Base-by-base conservation (phyloP, 129 eudicot species). In the Tagetes erecta region DNA sequence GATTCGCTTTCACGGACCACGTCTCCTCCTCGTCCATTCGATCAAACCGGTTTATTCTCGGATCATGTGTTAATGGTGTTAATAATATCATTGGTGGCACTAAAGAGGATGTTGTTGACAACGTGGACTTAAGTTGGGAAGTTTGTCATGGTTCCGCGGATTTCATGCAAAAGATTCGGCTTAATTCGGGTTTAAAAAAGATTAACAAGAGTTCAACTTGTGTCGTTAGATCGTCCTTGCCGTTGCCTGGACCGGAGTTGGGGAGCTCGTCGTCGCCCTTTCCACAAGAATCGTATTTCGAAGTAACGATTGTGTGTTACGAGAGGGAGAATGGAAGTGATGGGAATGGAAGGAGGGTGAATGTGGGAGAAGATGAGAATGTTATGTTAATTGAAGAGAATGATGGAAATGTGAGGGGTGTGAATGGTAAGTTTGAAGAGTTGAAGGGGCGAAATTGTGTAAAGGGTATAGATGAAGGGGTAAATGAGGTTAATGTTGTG, bases 141-240 rank as follows among this genome's bases (percentile, higher is more conserved):
- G 86, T 95, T n/a, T 84, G 84, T 57, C 89, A 83, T 20, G 99
- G 87, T 67, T 91, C 99, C 5, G 83, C 88, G 0, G 99, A 95
- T 75, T 91, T 88, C 71, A 74, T 91, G 94, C 97, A 95, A 91
- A 95, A 80, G 58, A 69, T 80, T 62, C 64, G 76, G n/a, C 67
- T 80, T 12, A 80, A 80, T 41, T 31, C 67, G 37, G 84, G 84
- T 30, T 67, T 80, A 8, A 74, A 47, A 44, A 80, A 68, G 59
- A 49, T 67, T 5, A 51, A 37, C 5, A 67, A 55, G 1, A 67
- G 62, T 2, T 56, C 80, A 0, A 63, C 36, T 6, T 74, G 76
- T 0, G 76, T 74, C 5, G 49, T 80, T 33, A 68, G 49, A 67
- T 49, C 80, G 41, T 79, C 83, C 56, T 58, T 80, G 51, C 83